Conservation (phyloP, 352 stramenopile genomes). For the Globisporangium yorkense region DNA sequence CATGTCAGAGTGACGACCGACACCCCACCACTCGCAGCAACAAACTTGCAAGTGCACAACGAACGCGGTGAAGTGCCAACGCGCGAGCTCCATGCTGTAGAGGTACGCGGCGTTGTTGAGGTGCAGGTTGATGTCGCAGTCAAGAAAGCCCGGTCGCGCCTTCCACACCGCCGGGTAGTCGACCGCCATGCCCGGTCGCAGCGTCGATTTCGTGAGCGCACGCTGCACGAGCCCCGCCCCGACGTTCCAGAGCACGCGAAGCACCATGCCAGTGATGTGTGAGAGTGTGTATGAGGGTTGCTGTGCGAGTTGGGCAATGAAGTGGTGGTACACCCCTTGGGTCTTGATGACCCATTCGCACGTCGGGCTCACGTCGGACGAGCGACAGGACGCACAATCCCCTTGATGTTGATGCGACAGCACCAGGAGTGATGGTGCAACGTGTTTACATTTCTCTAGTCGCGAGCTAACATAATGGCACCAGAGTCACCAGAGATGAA, state of each 20-base stretch:
- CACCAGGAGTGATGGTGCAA: not conserved
- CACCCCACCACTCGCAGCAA: no score
- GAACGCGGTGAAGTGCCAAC: slow-evolving; percentile 77
- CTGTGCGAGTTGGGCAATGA: not conserved
- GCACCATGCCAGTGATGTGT: slow-evolving; percentile 31
- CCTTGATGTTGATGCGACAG: not conserved
- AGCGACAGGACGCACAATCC: not conserved
- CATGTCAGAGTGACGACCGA: not conserved
- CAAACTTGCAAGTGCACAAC: slow-evolving; percentile 1
- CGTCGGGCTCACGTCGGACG: slow-evolving; percentile 2
- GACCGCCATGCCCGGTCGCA: slow-evolving; percentile 48
- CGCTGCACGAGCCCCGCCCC: slow-evolving; percentile 44
- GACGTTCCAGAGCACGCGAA: slow-evolving; percentile 73
- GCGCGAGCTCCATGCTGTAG: slow-evolving; percentile 82
- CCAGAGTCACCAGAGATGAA: not conserved
- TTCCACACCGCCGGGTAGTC: slow-evolving; percentile 64
- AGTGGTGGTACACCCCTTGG: not conserved
- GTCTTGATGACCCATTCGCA: not conserved
- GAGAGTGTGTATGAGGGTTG: not conserved
- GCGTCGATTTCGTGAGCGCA: slow-evolving; percentile 44
- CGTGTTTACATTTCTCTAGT: not conserved
- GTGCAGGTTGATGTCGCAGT: slow-evolving; percentile 84
- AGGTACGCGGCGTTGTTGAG: slow-evolving; percentile 84
- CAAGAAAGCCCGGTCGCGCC: slow-evolving; percentile 52
- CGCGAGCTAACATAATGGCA: no score